Evolutionary conservation across 106 monocot species (phyloP).

Genomic region (Narthecium ossifragum): DNA sequence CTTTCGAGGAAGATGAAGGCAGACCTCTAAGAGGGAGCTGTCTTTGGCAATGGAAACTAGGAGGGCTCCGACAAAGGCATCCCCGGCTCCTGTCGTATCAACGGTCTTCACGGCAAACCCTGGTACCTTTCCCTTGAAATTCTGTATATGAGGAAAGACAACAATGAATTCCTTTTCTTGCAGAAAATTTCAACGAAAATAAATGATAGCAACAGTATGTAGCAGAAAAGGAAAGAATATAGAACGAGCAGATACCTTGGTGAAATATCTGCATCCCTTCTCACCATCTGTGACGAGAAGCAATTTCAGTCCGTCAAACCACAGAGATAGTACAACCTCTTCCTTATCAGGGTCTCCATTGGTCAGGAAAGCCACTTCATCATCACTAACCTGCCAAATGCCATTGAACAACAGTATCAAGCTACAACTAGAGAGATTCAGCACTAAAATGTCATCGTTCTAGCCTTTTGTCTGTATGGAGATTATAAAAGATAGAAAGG

Average conservation of each 20-base stretch:
- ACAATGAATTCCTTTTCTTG: neutral
- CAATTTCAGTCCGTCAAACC: slow-evolving; percentile 31
- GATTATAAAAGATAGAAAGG: no score
- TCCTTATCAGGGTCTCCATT: slow-evolving; percentile 37
- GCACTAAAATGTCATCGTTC: no score
- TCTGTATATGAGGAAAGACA: neutral
- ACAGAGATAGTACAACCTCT: slow-evolving; percentile 23
- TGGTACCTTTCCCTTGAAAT: slow-evolving; percentile 38
- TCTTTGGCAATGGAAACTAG: slow-evolving; percentile 29
- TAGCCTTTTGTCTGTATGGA: no score
- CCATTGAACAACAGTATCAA: no score
- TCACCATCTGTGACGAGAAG: slow-evolving; percentile 45
- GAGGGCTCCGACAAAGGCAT: slow-evolving; percentile 41
- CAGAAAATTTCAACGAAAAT: neutral
- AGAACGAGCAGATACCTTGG: slow-evolving; percentile 21
- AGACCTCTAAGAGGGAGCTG: slow-evolving; percentile 16
- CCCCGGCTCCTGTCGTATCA: slow-evolving; percentile 45
- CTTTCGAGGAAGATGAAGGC: neutral
- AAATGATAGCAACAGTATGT: neutral
- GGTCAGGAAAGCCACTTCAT: slow-evolving; percentile 42
- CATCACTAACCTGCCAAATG: slow-evolving; percentile 30
- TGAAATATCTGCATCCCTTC: slow-evolving; percentile 47
- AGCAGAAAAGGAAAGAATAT: neutral
- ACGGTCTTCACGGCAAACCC: slow-evolving; percentile 33
- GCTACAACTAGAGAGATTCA: no score